Evolutionary conservation across 2,329 filamentous ascomycete species (phyloP).

Genomic region (Cryphonectria nitschkei): DNA sequence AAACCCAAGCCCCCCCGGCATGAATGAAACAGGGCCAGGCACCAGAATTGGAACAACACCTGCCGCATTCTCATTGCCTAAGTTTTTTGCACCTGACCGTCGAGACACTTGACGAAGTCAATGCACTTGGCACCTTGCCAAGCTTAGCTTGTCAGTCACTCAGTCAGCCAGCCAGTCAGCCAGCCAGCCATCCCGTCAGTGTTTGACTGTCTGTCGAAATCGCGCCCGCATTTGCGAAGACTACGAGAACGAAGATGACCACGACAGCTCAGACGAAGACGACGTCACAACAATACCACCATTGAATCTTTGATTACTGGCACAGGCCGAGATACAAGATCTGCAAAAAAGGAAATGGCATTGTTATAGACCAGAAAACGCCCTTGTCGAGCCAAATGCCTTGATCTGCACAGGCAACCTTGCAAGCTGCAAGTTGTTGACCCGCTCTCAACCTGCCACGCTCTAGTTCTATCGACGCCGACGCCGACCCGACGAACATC

Average conservation of each 20-base stretch:
- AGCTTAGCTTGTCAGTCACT: conserved; percentile 19
- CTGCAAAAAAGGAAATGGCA: conserved; percentile 19
- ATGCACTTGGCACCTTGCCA: conserved; percentile 17
- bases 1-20: background rate
- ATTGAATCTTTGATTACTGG: background rate
- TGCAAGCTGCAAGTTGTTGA: conserved; percentile 19
- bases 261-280: background rate
- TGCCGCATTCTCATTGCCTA: background rate
- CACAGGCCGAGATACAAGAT: background rate
- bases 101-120: background rate
- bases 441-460: conserved; percentile 3
- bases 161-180: conserved; percentile 4
- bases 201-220: background rate
- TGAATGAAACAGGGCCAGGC: conserved; percentile 15
- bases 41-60: conserved; percentile 4
- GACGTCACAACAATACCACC: background rate
- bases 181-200: background rate
- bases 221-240: conserved; percentile 11
- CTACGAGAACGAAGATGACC: background rate
- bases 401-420: conserved; percentile 20
- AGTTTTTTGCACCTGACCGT: background rate
- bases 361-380: conserved; percentile 18
- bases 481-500: conserved; percentile 22
- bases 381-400: conserved; percentile 8
- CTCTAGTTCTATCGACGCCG: conserved; percentile 22